phyloP scores from a whole-genome alignment of 2,329 filamentous ascomycete genomes.

The Xylariaceae sp. region DNA sequence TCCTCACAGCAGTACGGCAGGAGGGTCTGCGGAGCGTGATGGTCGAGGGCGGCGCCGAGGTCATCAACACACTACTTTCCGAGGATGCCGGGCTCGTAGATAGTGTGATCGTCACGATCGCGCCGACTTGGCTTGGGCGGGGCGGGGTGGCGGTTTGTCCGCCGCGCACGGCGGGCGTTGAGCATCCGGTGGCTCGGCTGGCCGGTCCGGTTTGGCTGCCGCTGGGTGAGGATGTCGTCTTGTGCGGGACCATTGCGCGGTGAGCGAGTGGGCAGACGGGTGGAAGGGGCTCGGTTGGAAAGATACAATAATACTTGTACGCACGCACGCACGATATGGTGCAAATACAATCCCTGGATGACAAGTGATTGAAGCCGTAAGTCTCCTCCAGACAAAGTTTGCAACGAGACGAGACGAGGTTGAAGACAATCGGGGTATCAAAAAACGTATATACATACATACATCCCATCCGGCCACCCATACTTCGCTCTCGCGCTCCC shows the following conservation, averaged over 20 bases:
- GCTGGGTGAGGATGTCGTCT: constrained; percentile 74
- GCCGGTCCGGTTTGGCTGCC: constrained; percentile 66
- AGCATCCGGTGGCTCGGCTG: constrained; percentile 58
- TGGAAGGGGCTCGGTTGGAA: neutral
- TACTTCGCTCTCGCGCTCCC: no score
- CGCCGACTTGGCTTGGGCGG: constrained; percentile 81
- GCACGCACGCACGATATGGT: neutral
- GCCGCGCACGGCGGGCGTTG: constrained; percentile 44
- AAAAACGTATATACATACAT: no score
- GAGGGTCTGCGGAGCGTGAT: constrained; percentile 72
- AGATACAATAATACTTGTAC: neutral
- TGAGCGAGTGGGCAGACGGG: neutral
- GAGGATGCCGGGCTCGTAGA: constrained; percentile 59
- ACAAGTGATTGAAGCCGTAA: no score
- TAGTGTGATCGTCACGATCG: constrained; percentile 80
- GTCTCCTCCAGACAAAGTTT: no score
- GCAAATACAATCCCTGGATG: neutral
- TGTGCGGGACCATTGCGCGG: constrained; percentile 59
- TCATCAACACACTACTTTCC: constrained; percentile 75
- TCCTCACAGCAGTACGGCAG: constrained; percentile 52
- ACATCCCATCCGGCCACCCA: no score
- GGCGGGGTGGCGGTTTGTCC: constrained; percentile 78
- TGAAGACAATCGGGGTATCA: no score
- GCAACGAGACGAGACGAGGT: no score
- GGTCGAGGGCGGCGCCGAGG: constrained; percentile 79